Base-by-base conservation (phyloP, 345 rosid genomes). In the Mercurialis annua region DNA sequence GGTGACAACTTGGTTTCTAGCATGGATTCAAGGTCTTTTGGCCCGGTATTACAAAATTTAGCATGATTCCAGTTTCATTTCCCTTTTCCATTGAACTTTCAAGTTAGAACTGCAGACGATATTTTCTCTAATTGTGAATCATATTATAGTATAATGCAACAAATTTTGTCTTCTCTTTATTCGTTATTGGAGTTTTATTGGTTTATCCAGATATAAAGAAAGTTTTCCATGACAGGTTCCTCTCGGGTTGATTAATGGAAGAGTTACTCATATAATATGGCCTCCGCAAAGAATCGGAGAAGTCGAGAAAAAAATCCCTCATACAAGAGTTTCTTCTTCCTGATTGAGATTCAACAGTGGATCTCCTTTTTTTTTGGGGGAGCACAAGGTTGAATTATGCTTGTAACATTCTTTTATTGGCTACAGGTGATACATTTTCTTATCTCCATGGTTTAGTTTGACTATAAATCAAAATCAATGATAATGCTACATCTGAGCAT, bases 21-120 rank as follows among this genome's bases (percentile, higher is more conserved):
- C 80, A 38, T 77, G 68, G 98, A 94, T 77, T 89, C 98, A 5
- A 83, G 88, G 77, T 80, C 85, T 67, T 87, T 87, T 71, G 99
- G 98, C 71, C 88, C 96, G 4, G 98, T 94, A 82, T 54, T 66
- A 5, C 1, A 38, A 17, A 36, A 23, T 17, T 40, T 40, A 40
- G 10, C 7, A 10, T 64, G 46, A 33, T 11, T 9, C 34, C 7
- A 34, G 1, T 7, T 12, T 21, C 16, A 10, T 34, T 20, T 18
- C 1, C 27, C 34, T 9, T 29, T 43, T 8, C n/a, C n/a, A 23
- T 23, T 52, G 16, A 4, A 52, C 56, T 24, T 23, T 52, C 4
- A 4, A 52, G 30, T 24, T 52, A 52, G 5, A 4, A 11, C 15
- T 53, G 66, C 48, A 18, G 10, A 10, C 18, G 24, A 46, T 27